Evolutionary conservation across 2,329 filamentous ascomycete genomes (phyloP), one percentile per base, ranked within the genome.

Genomic region (Fusarium tupiense): DNA sequence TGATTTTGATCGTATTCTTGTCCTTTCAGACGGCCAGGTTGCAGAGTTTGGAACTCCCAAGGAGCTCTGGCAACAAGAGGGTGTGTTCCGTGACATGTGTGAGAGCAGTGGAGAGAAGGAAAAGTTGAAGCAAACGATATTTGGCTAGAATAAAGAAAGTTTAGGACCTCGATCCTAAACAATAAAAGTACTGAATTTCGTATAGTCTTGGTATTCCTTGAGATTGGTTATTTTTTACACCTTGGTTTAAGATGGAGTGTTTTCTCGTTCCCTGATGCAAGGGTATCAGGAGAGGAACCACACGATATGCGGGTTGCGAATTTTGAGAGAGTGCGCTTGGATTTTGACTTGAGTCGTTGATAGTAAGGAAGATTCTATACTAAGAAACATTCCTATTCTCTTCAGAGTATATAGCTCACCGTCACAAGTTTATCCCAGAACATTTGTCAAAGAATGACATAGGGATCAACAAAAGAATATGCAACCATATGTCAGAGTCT

Each of bases 1-100:
- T 8, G 92, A 94, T 80, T 94, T 94, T 78, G 92, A 94, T 80
- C 87, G 89, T 69, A 92, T 94, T 65, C 84, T 94, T 17, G 92
- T 95, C 11, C 84, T 95, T 71, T 89, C 89, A 64, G 91, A 92
- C 40, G 92, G 93, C 1, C 83, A 82, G 49, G 91, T 91, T 1
- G 88, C 90, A 22, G 93, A 94, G 82, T 93, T 88, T 81, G 92
- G 91, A 8, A 85, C 84, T 11, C 92, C 92, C 4, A 84, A 80
- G 74, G 89, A 92, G 77, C 81, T 94, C 64, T 90, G 92, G 86
- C 84, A 85, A 59, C 84, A 81, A 77, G 82, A 87, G 26, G 83
- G 88, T 10, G 82, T 90, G 5, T 93, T 93, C 78, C 85, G 86
- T 64, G 86, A 86, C n/a, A 90, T 93, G 89, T 90, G 89, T 46